Conservation (phyloP, 768 basidiomycete genomes). For the Tephrocybe rancida region DNA sequence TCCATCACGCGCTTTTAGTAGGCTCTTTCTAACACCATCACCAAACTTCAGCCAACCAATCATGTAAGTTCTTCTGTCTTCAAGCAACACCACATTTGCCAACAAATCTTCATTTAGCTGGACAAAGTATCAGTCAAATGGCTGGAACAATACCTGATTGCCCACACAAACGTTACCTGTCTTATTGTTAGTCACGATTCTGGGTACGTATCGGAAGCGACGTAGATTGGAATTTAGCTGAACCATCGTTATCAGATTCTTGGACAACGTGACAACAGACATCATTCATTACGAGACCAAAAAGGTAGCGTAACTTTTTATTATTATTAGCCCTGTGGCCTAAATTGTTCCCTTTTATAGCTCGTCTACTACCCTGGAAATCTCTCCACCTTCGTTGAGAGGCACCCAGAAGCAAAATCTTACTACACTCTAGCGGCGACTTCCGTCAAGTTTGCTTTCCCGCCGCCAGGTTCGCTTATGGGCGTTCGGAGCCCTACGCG, state of each 20-base stretch:
- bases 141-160: constrained; percentile 86
- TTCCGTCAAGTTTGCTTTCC: constrained; percentile 94
- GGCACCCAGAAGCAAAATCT: constrained; percentile 91
- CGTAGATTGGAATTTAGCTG: constrained; percentile 11
- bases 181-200: constrained; percentile 97
- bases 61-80: constrained; percentile 56
- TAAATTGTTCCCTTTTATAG: constrained; percentile 35
- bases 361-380: constrained; percentile 95
- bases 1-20: background rate
- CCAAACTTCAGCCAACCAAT: constrained; percentile 71
- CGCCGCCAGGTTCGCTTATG: constrained; percentile 94
- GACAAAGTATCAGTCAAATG: constrained; percentile 86
- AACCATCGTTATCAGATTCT: constrained; percentile 56
- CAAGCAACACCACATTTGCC: background rate
- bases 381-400: constrained; percentile 85
- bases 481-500: constrained; percentile 95
- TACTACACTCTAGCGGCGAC: constrained; percentile 97
- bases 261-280: constrained; percentile 95
- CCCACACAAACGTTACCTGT: constrained; percentile 85
- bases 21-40: constrained; percentile 7
- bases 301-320: constrained; percentile 50
- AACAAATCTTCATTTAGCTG: constrained; percentile 47
- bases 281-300: constrained; percentile 97
- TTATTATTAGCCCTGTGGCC: background rate
- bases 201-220: constrained; percentile 54